Evolutionary conservation across 768 basidiomycete genomes (phyloP).

Genomic region (Psilocybe cyanescens): DNA sequence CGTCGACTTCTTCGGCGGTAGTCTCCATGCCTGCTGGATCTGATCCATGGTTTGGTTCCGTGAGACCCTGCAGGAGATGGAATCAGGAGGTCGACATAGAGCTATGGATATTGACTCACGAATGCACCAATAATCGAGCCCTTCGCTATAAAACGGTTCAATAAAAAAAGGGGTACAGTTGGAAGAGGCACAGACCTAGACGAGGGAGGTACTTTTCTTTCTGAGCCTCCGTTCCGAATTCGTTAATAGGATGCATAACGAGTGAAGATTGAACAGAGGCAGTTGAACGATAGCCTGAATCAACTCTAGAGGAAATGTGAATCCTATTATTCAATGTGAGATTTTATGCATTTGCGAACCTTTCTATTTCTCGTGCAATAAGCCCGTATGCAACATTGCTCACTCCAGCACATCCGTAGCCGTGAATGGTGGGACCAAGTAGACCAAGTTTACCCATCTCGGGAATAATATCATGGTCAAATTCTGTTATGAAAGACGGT

Average conservation of each 20-base stretch:
- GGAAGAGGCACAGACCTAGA: constrained; percentile 53
- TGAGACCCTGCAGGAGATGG: constrained; percentile 67
- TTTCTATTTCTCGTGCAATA: constrained; percentile 91
- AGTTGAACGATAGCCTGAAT: constrained; percentile 95
- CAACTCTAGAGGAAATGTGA: constrained; percentile 58
- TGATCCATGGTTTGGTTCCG: constrained; percentile 96
- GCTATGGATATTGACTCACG: constrained; percentile 49
- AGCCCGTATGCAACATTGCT: constrained; percentile 93
- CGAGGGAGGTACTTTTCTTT: constrained; percentile 90
- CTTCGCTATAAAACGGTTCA: constrained; percentile 50
- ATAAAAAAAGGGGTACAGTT: neutral
- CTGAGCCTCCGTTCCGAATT: constrained; percentile 88
- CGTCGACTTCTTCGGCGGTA: constrained; percentile 80
- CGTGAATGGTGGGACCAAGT: constrained; percentile 89
- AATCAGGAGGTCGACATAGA: neutral
- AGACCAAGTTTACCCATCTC: constrained; percentile 95
- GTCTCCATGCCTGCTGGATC: constrained; percentile 99
- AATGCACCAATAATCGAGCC: constrained; percentile 94
- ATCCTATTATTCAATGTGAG: neutral
- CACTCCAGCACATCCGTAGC: constrained; percentile 93
- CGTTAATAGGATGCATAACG: constrained; percentile 93
- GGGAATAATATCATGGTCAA: constrained; percentile 73
- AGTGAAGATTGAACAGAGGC: constrained; percentile 96
- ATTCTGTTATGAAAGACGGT: constrained; percentile 50
- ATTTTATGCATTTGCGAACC: constrained; percentile 44